Percentiles rank a stretch among this genome's conserved stretches.
Evolutionary conservation across 768 basidiomycete species (phyloP).

Genomic region (Psilocybe subaeruginosa): DNA sequence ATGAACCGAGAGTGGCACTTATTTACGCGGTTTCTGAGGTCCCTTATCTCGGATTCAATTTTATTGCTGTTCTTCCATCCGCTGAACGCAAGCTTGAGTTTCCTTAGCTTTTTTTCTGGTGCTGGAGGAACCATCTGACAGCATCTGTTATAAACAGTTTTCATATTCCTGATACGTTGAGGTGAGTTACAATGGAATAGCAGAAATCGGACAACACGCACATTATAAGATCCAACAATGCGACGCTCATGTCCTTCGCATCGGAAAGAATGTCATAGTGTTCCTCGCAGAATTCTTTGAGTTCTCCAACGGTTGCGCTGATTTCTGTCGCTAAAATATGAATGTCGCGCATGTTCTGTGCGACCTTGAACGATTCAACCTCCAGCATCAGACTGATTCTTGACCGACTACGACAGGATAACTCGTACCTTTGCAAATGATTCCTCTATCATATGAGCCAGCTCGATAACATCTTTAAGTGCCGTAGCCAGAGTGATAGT

Average conservation of each 20-base stretch:
- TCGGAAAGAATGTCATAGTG: slow-evolving; percentile 4
- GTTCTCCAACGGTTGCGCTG: background rate
- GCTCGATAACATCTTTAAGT: background rate
- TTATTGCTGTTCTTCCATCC: slow-evolving; percentile 8
- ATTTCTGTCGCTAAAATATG: slow-evolving; percentile 5
- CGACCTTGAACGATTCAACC: background rate
- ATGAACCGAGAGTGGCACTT: slow-evolving; percentile 12
- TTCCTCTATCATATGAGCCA: background rate
- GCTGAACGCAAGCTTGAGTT: background rate
- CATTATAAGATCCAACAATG: slow-evolving; percentile 6
- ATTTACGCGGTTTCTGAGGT: slow-evolving; percentile 11
- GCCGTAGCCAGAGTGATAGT: slow-evolving; percentile 1
- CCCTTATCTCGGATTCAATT: slow-evolving; percentile 7
- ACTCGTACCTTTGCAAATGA: background rate
- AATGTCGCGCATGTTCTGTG: background rate
- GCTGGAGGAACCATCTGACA: background rate
- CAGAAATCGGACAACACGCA: background rate
- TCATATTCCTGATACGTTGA: slow-evolving; percentile 7
- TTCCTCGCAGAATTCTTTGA: slow-evolving; percentile 12
- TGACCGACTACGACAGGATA: too few relatives aligned
- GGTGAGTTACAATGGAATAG: background rate
- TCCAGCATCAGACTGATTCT: background rate
- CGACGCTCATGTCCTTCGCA: slow-evolving; percentile 3
- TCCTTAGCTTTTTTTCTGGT: background rate
- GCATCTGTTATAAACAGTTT: slow-evolving; percentile 1